These are phyloP conservation scores for Calocybe indica DNA, from an alignment of 768 basidiomycete species.

Conservation along the genomic window DNA sequence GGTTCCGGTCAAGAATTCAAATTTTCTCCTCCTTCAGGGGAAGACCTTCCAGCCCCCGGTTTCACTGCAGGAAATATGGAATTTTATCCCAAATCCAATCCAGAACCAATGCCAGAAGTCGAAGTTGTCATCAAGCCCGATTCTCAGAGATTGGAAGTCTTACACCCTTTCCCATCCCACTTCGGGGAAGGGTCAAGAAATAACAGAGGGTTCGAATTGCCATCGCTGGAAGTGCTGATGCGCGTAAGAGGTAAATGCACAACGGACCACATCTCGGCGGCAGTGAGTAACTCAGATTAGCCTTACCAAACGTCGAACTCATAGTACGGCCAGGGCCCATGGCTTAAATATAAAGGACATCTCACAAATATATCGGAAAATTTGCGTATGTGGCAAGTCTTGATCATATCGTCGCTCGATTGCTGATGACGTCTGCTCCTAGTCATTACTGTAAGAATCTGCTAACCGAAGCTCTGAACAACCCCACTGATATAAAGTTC, in stretches of 20 bases:
- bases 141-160: constrained; percentile 80
- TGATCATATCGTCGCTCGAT: not conserved
- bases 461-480: not conserved
- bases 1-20: constrained; percentile 76
- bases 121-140: constrained; percentile 70
- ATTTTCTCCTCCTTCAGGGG: constrained; percentile 79
- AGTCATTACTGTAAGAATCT: constrained; percentile 74
- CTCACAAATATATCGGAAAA: constrained; percentile 96
- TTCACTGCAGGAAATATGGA: constrained; percentile 71
- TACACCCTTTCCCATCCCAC: constrained; percentile 80
- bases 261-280: constrained; percentile 97
- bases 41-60: constrained; percentile 77
- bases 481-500: not conserved
- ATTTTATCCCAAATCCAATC: constrained; percentile 74
- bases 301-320: not conserved
- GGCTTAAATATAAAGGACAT: constrained; percentile 99
- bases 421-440: constrained; percentile 1
- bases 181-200: constrained; percentile 49
- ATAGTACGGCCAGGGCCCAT: constrained; percentile 63
- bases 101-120: constrained; percentile 70
- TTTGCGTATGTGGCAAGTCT: constrained; percentile 51
- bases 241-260: constrained; percentile 97
- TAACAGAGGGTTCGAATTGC: constrained; percentile 63
- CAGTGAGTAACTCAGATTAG: constrained; percentile 41
- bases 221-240: constrained; percentile 78